These are phyloP conservation scores for Lumnitzera littorea DNA, from an alignment of 345 rosid species.

Conservation along the genomic window DNA sequence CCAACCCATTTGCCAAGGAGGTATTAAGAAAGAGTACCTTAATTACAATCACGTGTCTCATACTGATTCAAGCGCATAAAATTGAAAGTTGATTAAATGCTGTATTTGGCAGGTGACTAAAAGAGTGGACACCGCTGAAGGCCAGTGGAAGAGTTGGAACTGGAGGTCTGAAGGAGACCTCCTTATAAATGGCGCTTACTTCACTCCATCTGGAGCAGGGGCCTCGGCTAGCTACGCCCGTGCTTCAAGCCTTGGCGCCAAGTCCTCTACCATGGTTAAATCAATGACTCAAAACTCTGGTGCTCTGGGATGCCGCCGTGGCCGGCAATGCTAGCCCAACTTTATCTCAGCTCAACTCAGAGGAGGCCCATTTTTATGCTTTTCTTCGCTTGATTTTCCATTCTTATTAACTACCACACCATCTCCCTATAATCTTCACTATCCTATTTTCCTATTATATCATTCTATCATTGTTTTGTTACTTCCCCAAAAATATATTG, in stretches of 20 bases:
- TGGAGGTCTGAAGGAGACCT: slow-evolving; percentile 25
- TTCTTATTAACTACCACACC: neutral
- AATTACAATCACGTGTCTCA: neutral
- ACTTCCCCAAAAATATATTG: slow-evolving; percentile 5
- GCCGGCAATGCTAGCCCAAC: slow-evolving; percentile 12
- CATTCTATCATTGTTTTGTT: neutral
- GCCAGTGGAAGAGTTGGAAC: slow-evolving; percentile 23
- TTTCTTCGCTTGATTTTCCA: slow-evolving; percentile 1
- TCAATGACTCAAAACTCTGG: slow-evolving; percentile 15
- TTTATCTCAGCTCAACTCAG: neutral
- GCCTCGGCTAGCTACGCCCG: slow-evolving; percentile 22
- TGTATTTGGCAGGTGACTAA: slow-evolving; percentile 14
- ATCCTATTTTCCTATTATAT: neutral
- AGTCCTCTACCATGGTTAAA: slow-evolving; percentile 20
- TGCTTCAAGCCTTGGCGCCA: slow-evolving; percentile 21
- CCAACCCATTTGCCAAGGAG: slow-evolving; percentile 43
- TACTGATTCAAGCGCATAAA: neutral
- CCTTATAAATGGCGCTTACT: slow-evolving; percentile 20
- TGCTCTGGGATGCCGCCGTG: slow-evolving; percentile 15
- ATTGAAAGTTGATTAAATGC: neutral
- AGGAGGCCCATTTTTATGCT: neutral
- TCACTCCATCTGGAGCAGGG: slow-evolving; percentile 23
- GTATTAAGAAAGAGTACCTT: slow-evolving; percentile 7
- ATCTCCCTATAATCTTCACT: neutral
- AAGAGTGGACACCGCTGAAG: slow-evolving; percentile 16